Base-by-base conservation (phyloP, 306 rosid genomes). In the Castanea sativa region DNA sequence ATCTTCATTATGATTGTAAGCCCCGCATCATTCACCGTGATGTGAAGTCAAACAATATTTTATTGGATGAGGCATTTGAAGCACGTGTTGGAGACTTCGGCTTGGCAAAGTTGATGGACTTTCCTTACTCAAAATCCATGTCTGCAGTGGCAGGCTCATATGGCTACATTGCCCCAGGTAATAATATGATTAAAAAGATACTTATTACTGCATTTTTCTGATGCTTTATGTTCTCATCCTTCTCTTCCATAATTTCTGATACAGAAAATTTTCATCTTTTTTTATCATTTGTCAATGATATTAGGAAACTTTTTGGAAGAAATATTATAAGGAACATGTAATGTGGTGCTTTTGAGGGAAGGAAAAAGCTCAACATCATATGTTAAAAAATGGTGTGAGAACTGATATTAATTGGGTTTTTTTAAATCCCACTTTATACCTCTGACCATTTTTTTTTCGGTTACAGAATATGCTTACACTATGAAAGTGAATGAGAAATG, bases 21-120 rank as follows among this genome's bases (percentile, higher is more conserved):
- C 98, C 98, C 20, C 94, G 83, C 76, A 93, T 93, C 77, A 80
- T 93, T 55, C 98, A 93, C 58, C 93, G 98, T 0, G 98, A 93
- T 82, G 91, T 93, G 35, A 93, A 93, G 84, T 93, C 98, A 0
- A 93, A 91, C 85, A 93, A 93, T 78, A 93, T 93, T 80, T 87
- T 93, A 49, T 89, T 93, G 25, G 97, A 93, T 81, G 85, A 87
- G 49, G 80, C 77, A 25, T 87, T 91, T 71, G 87, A 89, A 77
- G 92, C 97, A 41, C 92, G 88, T 72, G 98, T 93, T 55, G 98
- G 98, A 81, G 97, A 93, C 84, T 93, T 93, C n/a, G 98, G 98
- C 77, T 84, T 92, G 85, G 97, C 97, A 19, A 92, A 92, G 76
- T 73, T 92, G 89, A 84, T 92, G 29, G 97, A 92, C 27, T 78